Conservation (phyloP, 192 early-diverging fungal genomes). For the Physocladia obscura region DNA sequence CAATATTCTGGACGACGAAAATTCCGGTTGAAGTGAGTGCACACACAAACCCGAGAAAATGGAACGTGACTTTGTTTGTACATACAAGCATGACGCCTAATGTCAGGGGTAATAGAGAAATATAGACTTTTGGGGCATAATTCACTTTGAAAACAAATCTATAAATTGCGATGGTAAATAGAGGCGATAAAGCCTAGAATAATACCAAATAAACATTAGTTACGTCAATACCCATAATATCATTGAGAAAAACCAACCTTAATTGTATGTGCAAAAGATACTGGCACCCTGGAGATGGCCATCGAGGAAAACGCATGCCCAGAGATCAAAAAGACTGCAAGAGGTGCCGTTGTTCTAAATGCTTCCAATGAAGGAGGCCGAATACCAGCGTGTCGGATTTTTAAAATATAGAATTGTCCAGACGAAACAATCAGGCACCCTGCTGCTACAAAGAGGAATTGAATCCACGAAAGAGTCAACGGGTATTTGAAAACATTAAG, state of each 20-base stretch:
- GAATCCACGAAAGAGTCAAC: constrained; percentile 78
- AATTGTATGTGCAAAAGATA: constrained; percentile 85
- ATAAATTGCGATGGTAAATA: constrained; percentile 83
- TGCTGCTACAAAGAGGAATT: constrained; percentile 74
- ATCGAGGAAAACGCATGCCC: constrained; percentile 80
- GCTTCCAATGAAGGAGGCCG: constrained; percentile 53
- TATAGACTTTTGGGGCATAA: constrained; percentile 73
- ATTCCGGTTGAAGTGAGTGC: constrained; percentile 74
- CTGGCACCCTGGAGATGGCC: constrained; percentile 76
- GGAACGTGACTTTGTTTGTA: constrained; percentile 66
- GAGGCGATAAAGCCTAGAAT: constrained; percentile 70
- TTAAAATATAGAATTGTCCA: constrained; percentile 13
- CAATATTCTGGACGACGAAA: constrained; percentile 87
- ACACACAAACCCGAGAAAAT: constrained; percentile 71
- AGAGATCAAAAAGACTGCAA: constrained; percentile 78
- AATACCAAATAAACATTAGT: no score
- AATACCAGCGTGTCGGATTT: constrained; percentile 53
- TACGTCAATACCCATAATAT: no score
- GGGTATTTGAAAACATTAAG: constrained; percentile 76
- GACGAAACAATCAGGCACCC: constrained; percentile 28
- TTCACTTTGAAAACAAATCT: constrained; percentile 64
- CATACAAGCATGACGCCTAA: constrained; percentile 89
- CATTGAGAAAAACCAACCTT: constrained; percentile 69
- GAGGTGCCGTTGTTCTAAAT: constrained; percentile 63
- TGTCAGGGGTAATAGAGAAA: constrained; percentile 76